Conservation (phyloP, 352 stramenopile genomes). For the Phytophthora sansomeana region DNA sequence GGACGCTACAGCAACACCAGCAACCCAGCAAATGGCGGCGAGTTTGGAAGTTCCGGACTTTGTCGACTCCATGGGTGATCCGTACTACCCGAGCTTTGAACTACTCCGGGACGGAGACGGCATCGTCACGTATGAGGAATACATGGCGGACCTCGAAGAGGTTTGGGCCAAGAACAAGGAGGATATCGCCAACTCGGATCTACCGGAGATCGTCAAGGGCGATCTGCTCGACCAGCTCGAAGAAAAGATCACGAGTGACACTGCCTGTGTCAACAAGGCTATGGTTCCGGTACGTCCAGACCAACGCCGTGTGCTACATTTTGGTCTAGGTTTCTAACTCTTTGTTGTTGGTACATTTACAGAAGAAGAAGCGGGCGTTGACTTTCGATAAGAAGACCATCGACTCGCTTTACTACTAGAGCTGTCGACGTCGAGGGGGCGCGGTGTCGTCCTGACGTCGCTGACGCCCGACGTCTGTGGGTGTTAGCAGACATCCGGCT, state of each 20-base stretch:
- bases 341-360: constrained; percentile 5
- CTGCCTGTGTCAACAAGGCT: constrained; percentile 43
- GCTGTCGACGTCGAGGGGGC: too few relatives aligned
- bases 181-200: constrained; percentile 35
- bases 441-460: too few relatives aligned
- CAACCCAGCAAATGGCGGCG: constrained; percentile 31
- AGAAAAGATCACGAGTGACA: constrained; percentile 47
- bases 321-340: neutral
- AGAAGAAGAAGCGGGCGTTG: constrained; percentile 44
- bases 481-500: too few relatives aligned
- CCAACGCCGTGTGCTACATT: neutral
- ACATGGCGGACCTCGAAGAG: constrained; percentile 41
- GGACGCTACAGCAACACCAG: constrained; percentile 5
- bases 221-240: constrained; percentile 48
- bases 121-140: constrained; percentile 47
- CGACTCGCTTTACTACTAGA: constrained; percentile 44
- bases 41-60: constrained; percentile 39
- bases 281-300: constrained; percentile 47
- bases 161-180: constrained; percentile 32
- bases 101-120: constrained; percentile 38
- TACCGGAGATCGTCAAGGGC: constrained; percentile 49
- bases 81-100: constrained; percentile 51
- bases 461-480: too few relatives aligned
- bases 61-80: constrained; percentile 40
- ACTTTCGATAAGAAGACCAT: constrained; percentile 38